Evolutionary conservation across 805 yeast species (phyloP), one percentile per base, ranked within the genome.

Genomic region (Kazachstania martiniae): DNA sequence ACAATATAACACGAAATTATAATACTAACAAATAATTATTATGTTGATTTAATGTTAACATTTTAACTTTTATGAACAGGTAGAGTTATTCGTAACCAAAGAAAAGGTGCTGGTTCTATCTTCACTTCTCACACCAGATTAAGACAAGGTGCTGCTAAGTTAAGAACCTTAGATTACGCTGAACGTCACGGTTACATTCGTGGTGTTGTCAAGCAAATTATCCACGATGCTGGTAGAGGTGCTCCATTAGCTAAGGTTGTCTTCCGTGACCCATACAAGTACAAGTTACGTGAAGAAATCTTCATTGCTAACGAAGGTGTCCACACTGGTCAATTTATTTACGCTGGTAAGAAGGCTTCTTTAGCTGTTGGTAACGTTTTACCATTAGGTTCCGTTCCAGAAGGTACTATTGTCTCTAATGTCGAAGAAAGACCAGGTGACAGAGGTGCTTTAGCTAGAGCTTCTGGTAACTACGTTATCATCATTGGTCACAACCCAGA

Each of bases 71-170:
- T 44, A 34, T 25, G 18, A 35, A 58, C 59, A 77, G 95, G 95
- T 83, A 85, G 97, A 81, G 99, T 91, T 74, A 91, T 91, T 77
- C 94, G 98, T 77, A 91, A 91, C 81, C 99, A 91, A 81, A 87
- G 99, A 86, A 91, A 91, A 77, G 97, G 97, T 82, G 95, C 95
- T 71, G 97, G 98, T 67, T 89, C 97, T 63, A 86, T 91, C 79
- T 91, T 91, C 86, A 81, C 94, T 67, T 79, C 98, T 63, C 94
- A 89, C 91, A 89, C 97, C 78, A 89, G 97, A 74, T 84, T 91
- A 71, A 86, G 98, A 83, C 84, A 91, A 75, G 98, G 98, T 70
- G 97, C 98, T 67, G 98, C 98, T 66, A 89, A 89, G 84, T 80
- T 89, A 69, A 85, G 98, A 81, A 82, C 95, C 66, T 80, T 89